Conservation (phyloP, 352 stramenopile genomes). For the Elongisporangium prolatum region DNA sequence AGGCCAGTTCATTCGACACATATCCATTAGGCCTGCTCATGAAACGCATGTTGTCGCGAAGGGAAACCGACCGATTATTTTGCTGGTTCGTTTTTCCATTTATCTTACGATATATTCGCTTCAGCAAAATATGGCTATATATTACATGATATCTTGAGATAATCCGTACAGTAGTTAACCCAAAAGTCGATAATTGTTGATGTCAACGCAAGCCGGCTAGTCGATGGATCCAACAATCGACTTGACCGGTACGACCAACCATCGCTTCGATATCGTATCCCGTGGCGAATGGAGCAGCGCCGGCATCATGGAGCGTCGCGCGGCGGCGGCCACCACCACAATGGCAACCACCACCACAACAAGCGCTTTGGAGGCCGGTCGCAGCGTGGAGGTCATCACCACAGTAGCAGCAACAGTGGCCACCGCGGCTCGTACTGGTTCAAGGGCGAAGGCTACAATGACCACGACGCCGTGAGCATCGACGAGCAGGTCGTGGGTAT, state of each 20-base stretch:
- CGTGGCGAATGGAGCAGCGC: neutral
- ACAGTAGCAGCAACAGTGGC: conserved; percentile 1
- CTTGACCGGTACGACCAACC: neutral
- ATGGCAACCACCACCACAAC: neutral
- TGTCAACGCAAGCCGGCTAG: neutral
- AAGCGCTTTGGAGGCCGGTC: neutral
- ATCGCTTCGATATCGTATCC: neutral
- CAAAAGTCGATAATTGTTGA: neutral
- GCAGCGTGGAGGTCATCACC: conserved; percentile 5
- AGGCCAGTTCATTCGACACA: neutral
- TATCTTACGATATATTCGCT: neutral
- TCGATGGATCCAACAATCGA: neutral
- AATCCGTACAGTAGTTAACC: neutral
- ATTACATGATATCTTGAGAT: neutral
- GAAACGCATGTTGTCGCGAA: neutral
- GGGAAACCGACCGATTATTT: neutral
- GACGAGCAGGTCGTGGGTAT: conserved; percentile 63
- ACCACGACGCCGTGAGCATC: conserved; percentile 54
- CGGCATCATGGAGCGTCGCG: neutral
- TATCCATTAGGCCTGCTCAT: neutral
- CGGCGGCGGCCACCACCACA: neutral
- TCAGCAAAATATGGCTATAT: neutral
- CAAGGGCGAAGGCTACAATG: conserved; percentile 61
- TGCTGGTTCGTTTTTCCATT: neutral
- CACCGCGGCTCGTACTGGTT: conserved; percentile 31